Percentiles rank a stretch among this genome's conserved stretches.
Conservation (phyloP, 305 asterid genomes). For the Fraxinus baroniana region DNA sequence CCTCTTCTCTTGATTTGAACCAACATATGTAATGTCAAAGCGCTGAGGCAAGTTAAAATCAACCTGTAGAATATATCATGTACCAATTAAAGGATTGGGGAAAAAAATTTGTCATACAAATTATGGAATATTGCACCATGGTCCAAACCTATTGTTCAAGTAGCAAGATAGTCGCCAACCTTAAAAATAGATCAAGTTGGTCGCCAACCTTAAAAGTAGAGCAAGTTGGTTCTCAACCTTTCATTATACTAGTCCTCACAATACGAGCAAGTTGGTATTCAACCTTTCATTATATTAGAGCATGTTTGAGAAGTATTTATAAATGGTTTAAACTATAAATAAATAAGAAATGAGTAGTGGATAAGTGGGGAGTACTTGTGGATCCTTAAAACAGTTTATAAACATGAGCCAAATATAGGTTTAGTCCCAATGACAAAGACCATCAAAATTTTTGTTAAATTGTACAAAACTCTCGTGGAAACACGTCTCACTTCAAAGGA, state of each 20-base stretch:
- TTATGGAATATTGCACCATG: neutral
- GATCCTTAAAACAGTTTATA: neutral
- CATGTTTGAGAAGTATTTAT: neutral
- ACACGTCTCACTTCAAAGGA: no score
- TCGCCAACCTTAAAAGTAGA: neutral
- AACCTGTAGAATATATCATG: slow-evolving; percentile 45
- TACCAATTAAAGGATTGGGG: neutral
- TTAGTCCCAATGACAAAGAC: neutral
- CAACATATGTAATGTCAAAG: slow-evolving; percentile 76
- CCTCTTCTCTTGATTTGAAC: slow-evolving; percentile 73
- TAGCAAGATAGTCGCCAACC: neutral
- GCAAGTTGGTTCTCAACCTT: neutral
- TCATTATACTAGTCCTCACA: neutral
- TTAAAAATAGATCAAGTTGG: neutral
- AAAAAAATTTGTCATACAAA: neutral
- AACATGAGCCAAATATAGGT: neutral
- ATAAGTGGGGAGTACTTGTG: neutral
- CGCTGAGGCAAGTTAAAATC: slow-evolving; percentile 92
- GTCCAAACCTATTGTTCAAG: neutral
- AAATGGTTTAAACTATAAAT: neutral
- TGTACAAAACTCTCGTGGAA: neutral
- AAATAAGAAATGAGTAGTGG: neutral
- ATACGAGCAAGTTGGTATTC: neutral
- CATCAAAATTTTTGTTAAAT: neutral
- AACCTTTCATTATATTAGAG: no score